phyloP scores from a whole-genome alignment of 495 filamentous ascomycete genomes.

The Penicillium odoratum region DNA sequence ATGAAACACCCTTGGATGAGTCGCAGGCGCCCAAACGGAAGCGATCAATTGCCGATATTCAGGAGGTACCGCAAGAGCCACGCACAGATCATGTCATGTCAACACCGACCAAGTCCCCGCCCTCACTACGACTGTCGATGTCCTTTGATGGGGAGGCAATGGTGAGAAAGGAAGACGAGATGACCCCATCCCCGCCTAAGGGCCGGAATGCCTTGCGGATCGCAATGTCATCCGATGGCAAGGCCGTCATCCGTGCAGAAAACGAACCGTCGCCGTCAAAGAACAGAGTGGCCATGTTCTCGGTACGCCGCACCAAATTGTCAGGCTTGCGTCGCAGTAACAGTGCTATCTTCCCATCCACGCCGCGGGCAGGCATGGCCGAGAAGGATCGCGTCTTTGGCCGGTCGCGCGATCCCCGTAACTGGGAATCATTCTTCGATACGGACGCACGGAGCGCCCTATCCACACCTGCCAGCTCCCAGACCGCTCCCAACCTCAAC shows the following conservation, averaged over 20 bases:
- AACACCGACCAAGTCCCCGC: conserved; percentile 41
- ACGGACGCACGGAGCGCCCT: conserved; percentile 69
- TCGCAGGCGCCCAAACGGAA: conserved; percentile 38
- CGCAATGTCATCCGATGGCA: conserved; percentile 53
- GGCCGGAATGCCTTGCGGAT: conserved; percentile 45
- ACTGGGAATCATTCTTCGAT: conserved; percentile 83
- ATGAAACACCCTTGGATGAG: conserved; percentile 18
- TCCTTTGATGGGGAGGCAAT: conserved; percentile 84
- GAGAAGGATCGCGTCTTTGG: conserved; percentile 53
- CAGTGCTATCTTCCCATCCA: conserved; percentile 50
- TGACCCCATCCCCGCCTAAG: conserved; percentile 70
- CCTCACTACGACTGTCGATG: conserved; percentile 59
- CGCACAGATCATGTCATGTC: conserved; percentile 17
- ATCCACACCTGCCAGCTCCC: conserved; percentile 68
- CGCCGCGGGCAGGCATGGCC: conserved; percentile 27
- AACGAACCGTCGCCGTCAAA: conserved; percentile 51
- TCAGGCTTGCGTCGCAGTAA: conserved; percentile 62
- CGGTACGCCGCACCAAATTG: conserved; percentile 51
- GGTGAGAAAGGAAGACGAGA: conserved; percentile 63
- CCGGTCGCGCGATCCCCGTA: conserved; percentile 76
- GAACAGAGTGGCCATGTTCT: conserved; percentile 53
- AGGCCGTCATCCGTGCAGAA: conserved; percentile 48
- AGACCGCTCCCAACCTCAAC: conserved; percentile 71
- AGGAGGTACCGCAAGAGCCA: conserved; percentile 14
- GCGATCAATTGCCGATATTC: conserved; percentile 36